Evolutionary conservation across 495 filamentous ascomycete genomes (phyloP).

Genomic region (Oidiodendron maius): DNA sequence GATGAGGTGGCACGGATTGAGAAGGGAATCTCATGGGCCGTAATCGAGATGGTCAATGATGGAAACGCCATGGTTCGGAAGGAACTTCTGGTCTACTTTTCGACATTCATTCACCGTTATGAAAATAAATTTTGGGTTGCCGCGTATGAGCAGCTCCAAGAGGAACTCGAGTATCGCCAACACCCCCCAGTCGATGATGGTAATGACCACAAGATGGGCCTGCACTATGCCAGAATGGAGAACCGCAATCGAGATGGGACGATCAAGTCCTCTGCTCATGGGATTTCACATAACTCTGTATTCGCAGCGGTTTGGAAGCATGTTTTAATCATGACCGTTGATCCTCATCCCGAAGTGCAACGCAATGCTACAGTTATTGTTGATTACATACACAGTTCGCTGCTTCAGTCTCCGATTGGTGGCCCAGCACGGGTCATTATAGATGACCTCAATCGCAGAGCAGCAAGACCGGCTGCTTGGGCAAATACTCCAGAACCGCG

Average conservation of each 20-base stretch:
- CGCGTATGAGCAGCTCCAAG: constrained; percentile 83
- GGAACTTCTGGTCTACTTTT: constrained; percentile 90
- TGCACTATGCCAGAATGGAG: constrained; percentile 44
- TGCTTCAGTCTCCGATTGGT: constrained; percentile 73
- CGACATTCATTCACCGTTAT: constrained; percentile 83
- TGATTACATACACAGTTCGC: constrained; percentile 72
- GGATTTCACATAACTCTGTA: constrained; percentile 77
- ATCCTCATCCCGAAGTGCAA: constrained; percentile 91
- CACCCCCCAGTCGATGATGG: constrained; percentile 44
- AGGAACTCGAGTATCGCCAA: constrained; percentile 67
- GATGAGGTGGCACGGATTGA: constrained; percentile 87
- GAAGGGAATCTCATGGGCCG: constrained; percentile 75
- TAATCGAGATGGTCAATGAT: constrained; percentile 83
- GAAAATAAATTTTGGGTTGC: constrained; percentile 88
- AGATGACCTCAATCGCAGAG: constrained; percentile 65
- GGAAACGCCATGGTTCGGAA: constrained; percentile 89
- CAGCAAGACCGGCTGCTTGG: constrained; percentile 39
- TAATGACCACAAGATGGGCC: constrained; percentile 47
- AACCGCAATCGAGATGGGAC: constrained; percentile 44
- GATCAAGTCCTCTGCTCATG: constrained; percentile 40
- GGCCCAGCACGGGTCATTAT: constrained; percentile 62
- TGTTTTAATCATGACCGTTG: constrained; percentile 79
- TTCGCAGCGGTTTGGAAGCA: constrained; percentile 94
- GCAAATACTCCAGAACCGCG: constrained; percentile 37
- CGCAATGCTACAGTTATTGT: constrained; percentile 73